These are phyloP conservation scores for Bruguiera hainesii DNA, from an alignment of 441 rosid species.

Conservation along the genomic window DNA sequence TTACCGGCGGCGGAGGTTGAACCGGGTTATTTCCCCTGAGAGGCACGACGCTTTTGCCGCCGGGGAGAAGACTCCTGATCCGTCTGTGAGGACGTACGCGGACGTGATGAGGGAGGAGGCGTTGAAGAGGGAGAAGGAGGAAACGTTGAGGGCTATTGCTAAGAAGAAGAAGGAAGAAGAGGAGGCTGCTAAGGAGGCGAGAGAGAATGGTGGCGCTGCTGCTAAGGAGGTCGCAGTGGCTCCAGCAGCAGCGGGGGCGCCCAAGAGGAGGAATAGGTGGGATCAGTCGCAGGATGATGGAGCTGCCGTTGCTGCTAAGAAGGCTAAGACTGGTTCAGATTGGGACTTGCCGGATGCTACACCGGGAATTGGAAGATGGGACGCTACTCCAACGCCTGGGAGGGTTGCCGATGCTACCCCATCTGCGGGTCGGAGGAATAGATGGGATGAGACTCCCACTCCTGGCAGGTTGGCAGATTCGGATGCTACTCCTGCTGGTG, in stretches of 20 bases:
- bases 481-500: constrained; percentile 86
- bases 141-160: constrained; percentile 58
- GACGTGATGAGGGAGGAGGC: constrained; percentile 91
- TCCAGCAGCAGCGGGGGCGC: constrained; percentile 27
- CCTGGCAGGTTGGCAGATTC: constrained; percentile 88
- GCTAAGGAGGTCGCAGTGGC: constrained; percentile 27
- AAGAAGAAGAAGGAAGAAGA: constrained; percentile 85
- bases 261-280: constrained; percentile 95
- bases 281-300: constrained; percentile 72
- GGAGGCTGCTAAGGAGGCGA: constrained; percentile 34
- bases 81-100: constrained; percentile 65
- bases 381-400: constrained; percentile 92
- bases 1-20: constrained; percentile 71
- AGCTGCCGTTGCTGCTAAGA: constrained; percentile 46
- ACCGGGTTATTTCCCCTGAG: constrained; percentile 78
- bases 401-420: constrained; percentile 86
- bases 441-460: constrained; percentile 97
- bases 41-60: constrained; percentile 85
- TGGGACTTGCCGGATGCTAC: constrained; percentile 94
- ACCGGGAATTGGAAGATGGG: constrained; percentile 94
- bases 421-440: constrained; percentile 62
- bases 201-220: constrained; percentile 25
- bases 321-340: constrained; percentile 68
- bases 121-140: constrained; percentile 67
- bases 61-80: constrained; percentile 92